Evolutionary conservation across 805 yeast genomes (phyloP).

Genomic region (Saccharomyces eubayanus): DNA sequence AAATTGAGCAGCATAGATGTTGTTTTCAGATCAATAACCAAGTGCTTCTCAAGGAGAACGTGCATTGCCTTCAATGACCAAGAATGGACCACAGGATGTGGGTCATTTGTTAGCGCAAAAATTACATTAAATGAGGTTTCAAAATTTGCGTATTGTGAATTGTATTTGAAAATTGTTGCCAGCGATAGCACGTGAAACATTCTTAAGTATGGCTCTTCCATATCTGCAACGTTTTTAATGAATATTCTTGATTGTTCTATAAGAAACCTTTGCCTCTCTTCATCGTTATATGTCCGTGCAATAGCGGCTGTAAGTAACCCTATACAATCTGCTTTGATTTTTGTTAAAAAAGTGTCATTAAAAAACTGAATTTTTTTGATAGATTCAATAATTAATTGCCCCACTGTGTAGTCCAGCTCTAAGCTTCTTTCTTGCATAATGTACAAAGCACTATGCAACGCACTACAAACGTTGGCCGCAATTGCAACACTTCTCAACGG

Average conservation of each 20-base stretch:
- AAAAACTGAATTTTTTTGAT: conserved; percentile 36
- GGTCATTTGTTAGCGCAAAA: conserved; percentile 58
- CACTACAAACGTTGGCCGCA: conserved; percentile 52
- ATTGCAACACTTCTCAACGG: conserved; percentile 40
- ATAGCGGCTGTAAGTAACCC: conserved; percentile 43
- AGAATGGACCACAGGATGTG: conserved; percentile 76
- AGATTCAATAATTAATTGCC: conserved; percentile 43
- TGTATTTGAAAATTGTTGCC: conserved; percentile 39
- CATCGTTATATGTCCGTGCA: conserved; percentile 8
- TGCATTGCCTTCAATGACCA: conserved; percentile 59
- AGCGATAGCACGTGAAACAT: conserved; percentile 47
- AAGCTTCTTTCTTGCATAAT: conserved; percentile 17
- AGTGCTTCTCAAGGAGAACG: conserved; percentile 48
- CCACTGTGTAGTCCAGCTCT: conserved; percentile 32
- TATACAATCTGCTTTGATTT: conserved; percentile 46
- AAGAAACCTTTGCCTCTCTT: conserved; percentile 10
- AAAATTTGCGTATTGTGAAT: conserved; percentile 33
- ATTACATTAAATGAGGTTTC: conserved; percentile 47
- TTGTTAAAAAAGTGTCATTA: conserved; percentile 36
- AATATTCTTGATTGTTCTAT: conserved; percentile 42
- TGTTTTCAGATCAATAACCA: conserved; percentile 36
- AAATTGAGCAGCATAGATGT: conserved; percentile 38
- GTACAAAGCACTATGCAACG: conserved; percentile 46
- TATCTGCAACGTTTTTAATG: conserved; percentile 59
- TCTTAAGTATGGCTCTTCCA: conserved; percentile 55